Base-by-base conservation (phyloP, 2,329 filamentous ascomycete species). In the Pyrenophora seminiperda region DNA sequence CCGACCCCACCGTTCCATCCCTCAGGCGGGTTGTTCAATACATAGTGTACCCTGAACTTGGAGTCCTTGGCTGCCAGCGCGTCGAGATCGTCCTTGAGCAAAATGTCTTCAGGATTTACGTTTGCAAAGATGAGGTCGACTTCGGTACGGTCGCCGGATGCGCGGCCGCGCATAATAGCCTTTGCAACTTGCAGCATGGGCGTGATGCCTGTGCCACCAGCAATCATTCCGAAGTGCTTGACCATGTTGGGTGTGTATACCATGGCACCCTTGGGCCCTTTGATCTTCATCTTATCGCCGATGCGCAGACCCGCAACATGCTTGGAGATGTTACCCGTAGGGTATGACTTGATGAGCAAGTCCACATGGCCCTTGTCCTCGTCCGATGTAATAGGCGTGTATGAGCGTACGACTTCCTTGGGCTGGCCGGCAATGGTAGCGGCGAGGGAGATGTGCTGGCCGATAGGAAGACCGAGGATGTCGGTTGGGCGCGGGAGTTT, bases 201-300 rank as follows among this genome's bases (percentile, higher is more conserved):
- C 7, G 94, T 97, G 75, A 99, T 97, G 64, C 94, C 94, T 27
- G 94, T 97, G 60, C 94, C 94, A 62, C 94, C 94, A 58, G 94
- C 91, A 71, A 99, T 90, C 94, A 99, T 99, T 71, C 92, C 94
- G 63, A 99, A 96, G 76, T 90, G 90, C 59, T 90, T 87, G 65
- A 93, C 90, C 89, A 99, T 93, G 81, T 97, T 97, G 65, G 93
- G 91, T 14, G 88, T 90, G 79, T 99, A 99, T 57, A 96, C 90
- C 82, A 99, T 97, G 65, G 93, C 93, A 65, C 94, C 94, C 83
- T 97, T 97, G 75, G 94, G 94, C 7, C 94, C 94, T 66, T 85
- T 87, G 66, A 97, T 88, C 73, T 90, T 90, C 82, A 99, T 94
- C 54, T 83, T 87, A 75, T 75, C 66, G 55, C 93, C 92, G 53